These are phyloP conservation scores for Cordia subcordata DNA, from an alignment of 257 asterid species.

Conservation along the genomic window DNA sequence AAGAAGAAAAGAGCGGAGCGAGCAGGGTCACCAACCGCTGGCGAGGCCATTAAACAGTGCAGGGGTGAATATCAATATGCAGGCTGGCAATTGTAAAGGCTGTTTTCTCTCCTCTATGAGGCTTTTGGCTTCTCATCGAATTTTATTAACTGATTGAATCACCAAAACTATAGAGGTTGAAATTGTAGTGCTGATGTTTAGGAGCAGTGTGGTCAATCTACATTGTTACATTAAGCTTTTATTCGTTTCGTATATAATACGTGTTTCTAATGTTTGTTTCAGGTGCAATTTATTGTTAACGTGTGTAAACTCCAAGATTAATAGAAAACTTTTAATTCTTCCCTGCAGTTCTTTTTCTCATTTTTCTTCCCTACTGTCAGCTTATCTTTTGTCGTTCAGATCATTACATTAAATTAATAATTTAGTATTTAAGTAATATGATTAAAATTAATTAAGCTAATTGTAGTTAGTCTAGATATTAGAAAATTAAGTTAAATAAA, in stretches of 20 bases:
- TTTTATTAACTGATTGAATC: background rate
- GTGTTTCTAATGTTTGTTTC: background rate
- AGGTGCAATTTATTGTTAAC: background rate
- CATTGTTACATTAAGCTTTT: too few relatives aligned
- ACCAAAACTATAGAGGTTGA: conserved; percentile 4
- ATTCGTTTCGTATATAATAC: too few relatives aligned
- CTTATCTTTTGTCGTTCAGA: too few relatives aligned
- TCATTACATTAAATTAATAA: too few relatives aligned
- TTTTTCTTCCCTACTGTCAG: too few relatives aligned
- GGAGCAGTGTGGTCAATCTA: background rate
- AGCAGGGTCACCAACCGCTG: conserved; percentile 64
- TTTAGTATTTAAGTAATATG: too few relatives aligned
- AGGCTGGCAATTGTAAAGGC: conserved; percentile 20
- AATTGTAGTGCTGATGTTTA: background rate
- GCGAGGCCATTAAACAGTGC: conserved; percentile 63
- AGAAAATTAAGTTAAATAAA: too few relatives aligned
- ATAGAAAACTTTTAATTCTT: too few relatives aligned
- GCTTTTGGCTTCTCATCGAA: background rate
- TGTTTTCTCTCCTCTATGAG: conserved; percentile 11
- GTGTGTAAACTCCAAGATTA: background rate
- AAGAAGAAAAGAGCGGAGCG: conserved; percentile 85
- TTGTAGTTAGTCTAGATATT: too few relatives aligned
- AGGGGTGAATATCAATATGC: conserved; percentile 42
- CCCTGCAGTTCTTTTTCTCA: too few relatives aligned
- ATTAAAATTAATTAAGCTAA: too few relatives aligned